Base-by-base conservation (phyloP, 2,329 filamentous ascomycete genomes). In the Stachybotrys chartarum region DNA sequence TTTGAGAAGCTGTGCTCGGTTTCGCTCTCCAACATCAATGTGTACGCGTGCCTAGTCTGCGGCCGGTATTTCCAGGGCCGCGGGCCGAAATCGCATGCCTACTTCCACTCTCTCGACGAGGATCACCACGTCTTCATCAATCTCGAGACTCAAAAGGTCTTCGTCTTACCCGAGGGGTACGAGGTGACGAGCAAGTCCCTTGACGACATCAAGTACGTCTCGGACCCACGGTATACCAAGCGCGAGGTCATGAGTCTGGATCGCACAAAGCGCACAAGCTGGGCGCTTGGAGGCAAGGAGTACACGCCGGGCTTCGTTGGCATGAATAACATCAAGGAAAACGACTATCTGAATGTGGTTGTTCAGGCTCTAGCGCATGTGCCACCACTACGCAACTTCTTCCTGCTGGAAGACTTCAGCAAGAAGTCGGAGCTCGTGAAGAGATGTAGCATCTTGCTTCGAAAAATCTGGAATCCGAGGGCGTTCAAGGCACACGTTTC, bases 261-360 rank as follows among this genome's bases (percentile, higher is more conserved):
- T 73, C 82, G 85, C 54, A 75, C 77, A 54, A 78, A 79, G 66
- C 79, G 62, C 39, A 63, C 76, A 17, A 83, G 84, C 49, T 91
- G 87, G 81, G 93, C 96, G 65, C 79, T 97, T 47, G 79, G 80
- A 52, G 91, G 91, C 59, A 90, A 88, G 71, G 85, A 88, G 68
- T 99, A 99, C 73, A 87, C 87, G 61, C 94, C 94, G 18, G 93
- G 94, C 6, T 99, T 92, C 69, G 91, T 99, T 58, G 94, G 94
- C 61, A 95, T 99, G 90, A 99, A 99, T 80, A 99, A 99, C 74
- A 97, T 99, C 79, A 99, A 99, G 73, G 91, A 94, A 56, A 99
- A 99, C 74, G 94, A 99, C 76, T 99, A 99, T 75, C 82, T 97
- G 67, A 99, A 99, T 68, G 93, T 96, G 30, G 83, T 97, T 3